A percentile compares a stretch with the other conserved stretches of the same genome.
phyloP scores from a whole-genome alignment of 106 monocot genomes.

The Hemerocallis citrina region DNA sequence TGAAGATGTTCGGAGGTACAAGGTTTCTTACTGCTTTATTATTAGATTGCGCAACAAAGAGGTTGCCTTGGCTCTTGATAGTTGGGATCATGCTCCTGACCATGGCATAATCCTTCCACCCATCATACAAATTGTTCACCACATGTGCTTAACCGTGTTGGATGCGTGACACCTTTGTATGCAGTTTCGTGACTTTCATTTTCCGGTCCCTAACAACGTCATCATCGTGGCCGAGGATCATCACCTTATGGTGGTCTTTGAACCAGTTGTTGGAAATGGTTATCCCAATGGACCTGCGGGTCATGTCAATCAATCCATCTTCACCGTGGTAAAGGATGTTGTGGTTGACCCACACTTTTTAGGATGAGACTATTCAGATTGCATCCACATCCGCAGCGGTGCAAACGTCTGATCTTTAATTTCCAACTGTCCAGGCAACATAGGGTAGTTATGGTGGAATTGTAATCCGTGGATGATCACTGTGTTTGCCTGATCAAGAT shows the following conservation, averaged over 20 bases:
- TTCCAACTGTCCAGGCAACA: constrained; percentile 13
- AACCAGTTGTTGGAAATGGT: constrained; percentile 80
- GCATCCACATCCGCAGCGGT: constrained; percentile 34
- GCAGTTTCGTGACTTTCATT: constrained; percentile 45
- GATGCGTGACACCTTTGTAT: constrained; percentile 58
- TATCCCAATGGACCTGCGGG: constrained; percentile 37
- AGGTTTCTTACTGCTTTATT: constrained; percentile 33
- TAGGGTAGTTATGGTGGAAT: constrained; percentile 28
- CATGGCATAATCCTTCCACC: constrained; percentile 68
- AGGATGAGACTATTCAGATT: constrained; percentile 31
- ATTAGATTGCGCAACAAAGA: constrained; percentile 32
- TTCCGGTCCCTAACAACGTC: constrained; percentile 15
- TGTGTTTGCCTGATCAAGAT: constrained; percentile 23
- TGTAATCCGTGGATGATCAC: constrained; percentile 74
- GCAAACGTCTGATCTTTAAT: constrained; percentile 10
- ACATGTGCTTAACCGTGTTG: constrained; percentile 72
- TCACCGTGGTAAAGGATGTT: constrained; percentile 41
- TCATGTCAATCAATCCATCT: constrained; percentile 58
- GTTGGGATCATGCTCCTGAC: constrained; percentile 70
- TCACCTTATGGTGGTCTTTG: constrained; percentile 52
- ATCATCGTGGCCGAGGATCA: constrained; percentile 51
- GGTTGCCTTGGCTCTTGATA: constrained; percentile 58
- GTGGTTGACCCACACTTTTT: constrained; percentile 61
- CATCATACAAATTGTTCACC: constrained; percentile 78
- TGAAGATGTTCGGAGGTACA: no score